Evolutionary conservation across 1,139 yeast genomes (phyloP).

Genomic region (Pichia cactophila): DNA sequence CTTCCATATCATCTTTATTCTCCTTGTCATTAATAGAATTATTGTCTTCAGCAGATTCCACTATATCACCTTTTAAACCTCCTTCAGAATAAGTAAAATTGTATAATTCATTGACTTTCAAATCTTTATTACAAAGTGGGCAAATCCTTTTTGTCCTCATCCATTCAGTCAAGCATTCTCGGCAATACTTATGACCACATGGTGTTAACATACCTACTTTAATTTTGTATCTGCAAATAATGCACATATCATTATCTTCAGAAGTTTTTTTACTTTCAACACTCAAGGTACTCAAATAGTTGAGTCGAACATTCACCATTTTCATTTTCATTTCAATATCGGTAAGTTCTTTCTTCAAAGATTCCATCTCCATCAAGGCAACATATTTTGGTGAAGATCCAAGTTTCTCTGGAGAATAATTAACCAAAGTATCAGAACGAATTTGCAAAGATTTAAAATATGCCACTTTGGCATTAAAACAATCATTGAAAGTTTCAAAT

Average conservation of each 20-base stretch:
- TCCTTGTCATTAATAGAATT: neutral
- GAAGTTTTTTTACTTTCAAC: constrained; percentile 4
- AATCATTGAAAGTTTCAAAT: constrained; percentile 47
- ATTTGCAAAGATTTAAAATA: constrained; percentile 81
- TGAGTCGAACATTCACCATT: constrained; percentile 43
- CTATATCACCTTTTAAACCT: constrained; percentile 40
- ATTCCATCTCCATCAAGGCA: constrained; percentile 19
- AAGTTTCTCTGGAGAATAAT: constrained; percentile 24
- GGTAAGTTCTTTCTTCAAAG: constrained; percentile 11
- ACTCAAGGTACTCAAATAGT: constrained; percentile 51
- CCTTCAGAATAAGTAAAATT: constrained; percentile 43
- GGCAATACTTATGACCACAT: constrained; percentile 89
- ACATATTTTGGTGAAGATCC: constrained; percentile 16
- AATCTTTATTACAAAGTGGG: constrained; percentile 65
- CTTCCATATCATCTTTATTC: neutral
- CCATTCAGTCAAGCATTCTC: constrained; percentile 73
- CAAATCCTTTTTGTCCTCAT: constrained; percentile 43
- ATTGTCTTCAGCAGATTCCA: constrained; percentile 25
- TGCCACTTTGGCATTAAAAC: constrained; percentile 70
- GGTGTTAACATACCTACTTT: constrained; percentile 70
- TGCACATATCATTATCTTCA: constrained; percentile 40
- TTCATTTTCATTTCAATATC: constrained; percentile 23
- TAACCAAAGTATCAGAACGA: constrained; percentile 68
- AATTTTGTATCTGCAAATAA: constrained; percentile 68
- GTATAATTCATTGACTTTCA: constrained; percentile 44